Evolutionary conservation across 805 yeast species (phyloP), one percentile per base, ranked within the genome.

Genomic region (Wickerhamomyces hampshirensis): DNA sequence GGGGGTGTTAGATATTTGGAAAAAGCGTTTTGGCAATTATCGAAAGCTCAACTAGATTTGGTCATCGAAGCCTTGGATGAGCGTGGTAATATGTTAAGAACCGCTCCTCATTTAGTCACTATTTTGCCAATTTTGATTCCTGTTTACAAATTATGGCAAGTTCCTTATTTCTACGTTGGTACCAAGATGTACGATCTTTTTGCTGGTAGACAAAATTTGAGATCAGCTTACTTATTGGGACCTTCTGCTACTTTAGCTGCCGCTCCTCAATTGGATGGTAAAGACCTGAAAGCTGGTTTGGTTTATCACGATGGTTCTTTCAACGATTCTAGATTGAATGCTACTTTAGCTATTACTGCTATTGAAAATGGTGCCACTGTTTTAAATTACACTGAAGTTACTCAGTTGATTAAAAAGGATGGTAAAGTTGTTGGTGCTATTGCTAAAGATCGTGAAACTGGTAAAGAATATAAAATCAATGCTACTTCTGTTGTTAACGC

Each of bases 1-100:
- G 98, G 98, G 48, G 98, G 98, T 59, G 96, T 89, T 29, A 73
- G 98, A 54, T 89, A 89, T 62, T 73, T 89, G 55, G 98, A 89
- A 60, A 89, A 89, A 68, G 97, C 97, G 27, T 77, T 89, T 53
- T 87, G 87, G 75, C 88, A 87, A 65, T 71, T 89, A 35, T 88
- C 94, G 39, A 87, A 85, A 62, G 91, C 80, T 42, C 98, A 89
- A 67, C 70, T 84, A 61, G 85, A 84, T 63, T 71, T 87, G 52
- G 96, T 87, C 45, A 81, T 84, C 50, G 96, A 87, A 62, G 95
- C 95, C 6, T 68, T 87, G 43, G 80, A 82, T 53, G 96, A 87
- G 65, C 77, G 96, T 58, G 84, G 83, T 36, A 84, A 84, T 52
- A 81, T 89, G 71, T 64, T 89, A 50, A 75, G 82, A 54, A 86